Evolutionary conservation across 345 rosid genomes (phyloP).

Genomic region (Populus tremula): DNA sequence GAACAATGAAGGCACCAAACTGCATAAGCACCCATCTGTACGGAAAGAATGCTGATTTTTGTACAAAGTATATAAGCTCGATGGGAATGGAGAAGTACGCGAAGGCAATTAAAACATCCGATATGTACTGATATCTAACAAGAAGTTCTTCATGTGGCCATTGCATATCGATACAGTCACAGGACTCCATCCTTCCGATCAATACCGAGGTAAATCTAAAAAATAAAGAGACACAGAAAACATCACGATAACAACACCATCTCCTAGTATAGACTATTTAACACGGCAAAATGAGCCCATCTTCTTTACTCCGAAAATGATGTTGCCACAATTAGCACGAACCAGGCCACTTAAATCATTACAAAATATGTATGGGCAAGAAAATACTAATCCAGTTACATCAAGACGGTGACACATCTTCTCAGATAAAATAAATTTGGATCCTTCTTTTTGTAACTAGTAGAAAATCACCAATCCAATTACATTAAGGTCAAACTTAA

Average conservation of each 20-base stretch:
- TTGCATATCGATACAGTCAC: slow-evolving; percentile 75
- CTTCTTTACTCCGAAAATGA: not conserved
- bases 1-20: slow-evolving; percentile 90
- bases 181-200: slow-evolving; percentile 54
- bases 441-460: not conserved
- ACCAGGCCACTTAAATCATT: not conserved
- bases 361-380: too few species aligned
- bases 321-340: not conserved
- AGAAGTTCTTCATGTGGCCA: slow-evolving; percentile 78
- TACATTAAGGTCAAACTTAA: not conserved
- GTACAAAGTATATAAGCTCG: slow-evolving; percentile 84
- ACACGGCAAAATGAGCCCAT: not conserved
- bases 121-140: slow-evolving; percentile 85
- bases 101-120: slow-evolving; percentile 77
- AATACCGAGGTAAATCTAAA: slow-evolving; percentile 22
- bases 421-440: not conserved
- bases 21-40: slow-evolving; percentile 97
- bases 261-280: not conserved
- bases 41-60: slow-evolving; percentile 84
- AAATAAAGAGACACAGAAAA: not conserved
- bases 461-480: not conserved
- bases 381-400: too few species aligned
- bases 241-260: not conserved
- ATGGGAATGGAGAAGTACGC: slow-evolving; percentile 94
- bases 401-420: not conserved